Conservation (phyloP, 495 filamentous ascomycete genomes). For the Bombardia bombarda region DNA sequence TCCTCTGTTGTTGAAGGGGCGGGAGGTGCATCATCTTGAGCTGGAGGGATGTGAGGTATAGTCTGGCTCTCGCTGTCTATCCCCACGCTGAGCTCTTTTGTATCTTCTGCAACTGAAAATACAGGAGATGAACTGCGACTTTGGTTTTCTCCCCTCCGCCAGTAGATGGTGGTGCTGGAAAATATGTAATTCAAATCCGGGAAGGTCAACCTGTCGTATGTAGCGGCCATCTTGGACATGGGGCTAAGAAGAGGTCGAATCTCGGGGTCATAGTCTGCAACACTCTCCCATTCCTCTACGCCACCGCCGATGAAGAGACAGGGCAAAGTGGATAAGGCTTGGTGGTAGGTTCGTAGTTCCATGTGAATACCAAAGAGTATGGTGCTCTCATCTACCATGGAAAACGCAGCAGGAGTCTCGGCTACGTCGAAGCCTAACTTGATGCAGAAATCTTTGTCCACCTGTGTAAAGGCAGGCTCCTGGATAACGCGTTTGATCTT, state of each 20-base stretch:
- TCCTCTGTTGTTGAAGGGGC: no score
- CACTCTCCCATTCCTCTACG: constrained; percentile 29
- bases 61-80: no score
- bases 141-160: no score
- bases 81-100: no score
- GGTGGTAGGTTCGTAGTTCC: constrained; percentile 36
- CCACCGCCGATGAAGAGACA: constrained; percentile 36
- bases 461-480: constrained; percentile 60
- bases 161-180: constrained; percentile 31
- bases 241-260: background rate
- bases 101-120: no score
- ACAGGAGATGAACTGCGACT: no score
- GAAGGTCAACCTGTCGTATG: constrained; percentile 24
- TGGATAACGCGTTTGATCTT: constrained; percentile 48
- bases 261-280: constrained; percentile 10
- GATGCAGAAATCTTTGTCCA: constrained; percentile 51
- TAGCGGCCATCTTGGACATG: constrained; percentile 21
- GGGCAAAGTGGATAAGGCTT: constrained; percentile 28
- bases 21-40: no score
- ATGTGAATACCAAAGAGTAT: constrained; percentile 56
- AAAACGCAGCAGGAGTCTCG: constrained; percentile 49
- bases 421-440: constrained; percentile 47
- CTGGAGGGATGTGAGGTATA: no score
- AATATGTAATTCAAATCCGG: constrained; percentile 33
- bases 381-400: constrained; percentile 36